Conservation (phyloP, 108 stramenopile species). For the Licmophora abbreviata region DNA sequence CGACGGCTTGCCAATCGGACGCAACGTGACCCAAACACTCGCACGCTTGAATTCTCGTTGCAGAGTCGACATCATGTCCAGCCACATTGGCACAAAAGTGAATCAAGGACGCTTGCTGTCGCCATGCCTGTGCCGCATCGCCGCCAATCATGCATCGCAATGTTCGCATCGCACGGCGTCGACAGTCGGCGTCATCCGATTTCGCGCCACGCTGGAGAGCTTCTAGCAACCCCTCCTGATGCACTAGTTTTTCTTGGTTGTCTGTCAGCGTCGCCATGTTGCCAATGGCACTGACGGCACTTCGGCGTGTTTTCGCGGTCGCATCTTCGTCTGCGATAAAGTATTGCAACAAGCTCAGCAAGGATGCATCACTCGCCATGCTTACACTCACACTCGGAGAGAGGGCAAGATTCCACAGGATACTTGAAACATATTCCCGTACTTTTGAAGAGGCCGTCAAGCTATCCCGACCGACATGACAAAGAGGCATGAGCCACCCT, state of each 20-base stretch:
- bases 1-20: not conserved
- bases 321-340: not conserved
- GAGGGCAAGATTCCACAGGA: constrained; percentile 34
- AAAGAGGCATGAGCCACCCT: too few relatives aligned
- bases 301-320: constrained; percentile 11
- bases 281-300: constrained; percentile 27
- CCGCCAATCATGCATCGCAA: constrained; percentile 20
- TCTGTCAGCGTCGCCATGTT: constrained; percentile 18
- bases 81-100: not conserved
- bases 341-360: not conserved
- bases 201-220: not conserved
- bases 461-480: too few relatives aligned
- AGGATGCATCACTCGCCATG: constrained; percentile 4
- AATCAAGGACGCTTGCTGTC: not conserved
- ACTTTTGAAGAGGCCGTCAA: constrained; percentile 2
- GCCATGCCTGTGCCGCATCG: not conserved
- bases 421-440: constrained; percentile 29
- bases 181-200: constrained; percentile 17
- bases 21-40: not conserved
- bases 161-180: constrained; percentile 34
- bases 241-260: not conserved
- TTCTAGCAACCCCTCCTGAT: not conserved
- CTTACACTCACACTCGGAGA: not conserved
- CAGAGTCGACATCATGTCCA: not conserved
- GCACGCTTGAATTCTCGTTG: not conserved